These are phyloP conservation scores for Eucalyptus cloeziana DNA, from an alignment of 345 rosid species.

Conservation along the genomic window DNA sequence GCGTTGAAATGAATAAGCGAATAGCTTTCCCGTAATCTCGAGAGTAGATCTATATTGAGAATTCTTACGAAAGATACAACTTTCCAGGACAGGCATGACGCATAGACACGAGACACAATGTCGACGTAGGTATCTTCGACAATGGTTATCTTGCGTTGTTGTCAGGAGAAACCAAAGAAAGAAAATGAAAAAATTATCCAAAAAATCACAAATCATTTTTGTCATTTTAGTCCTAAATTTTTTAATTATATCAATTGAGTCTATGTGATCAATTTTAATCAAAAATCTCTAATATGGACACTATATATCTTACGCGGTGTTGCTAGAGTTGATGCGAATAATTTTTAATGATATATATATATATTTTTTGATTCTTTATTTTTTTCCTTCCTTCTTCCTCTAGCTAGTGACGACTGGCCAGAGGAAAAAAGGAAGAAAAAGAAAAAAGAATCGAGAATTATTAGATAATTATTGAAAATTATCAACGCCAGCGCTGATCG, in stretches of 20 bases:
- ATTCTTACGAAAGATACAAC: not conserved
- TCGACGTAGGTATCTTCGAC: not conserved
- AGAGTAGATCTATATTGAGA: not conserved
- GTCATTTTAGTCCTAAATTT: no score
- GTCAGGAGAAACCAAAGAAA: not conserved
- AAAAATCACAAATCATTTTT: no score
- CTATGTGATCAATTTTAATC: no score
- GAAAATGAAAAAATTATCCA: not conserved
- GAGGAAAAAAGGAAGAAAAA: no score
- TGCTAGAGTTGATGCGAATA: accelerated
- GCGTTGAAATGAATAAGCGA: not conserved
- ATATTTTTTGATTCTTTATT: no score
- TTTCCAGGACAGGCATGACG: not conserved
- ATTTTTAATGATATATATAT: no score
- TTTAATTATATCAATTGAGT: no score
- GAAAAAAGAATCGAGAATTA: accelerated
- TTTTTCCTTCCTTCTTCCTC: not conserved
- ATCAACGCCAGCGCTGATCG: accelerated
- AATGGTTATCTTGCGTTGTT: not conserved
- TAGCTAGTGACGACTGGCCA: not conserved
- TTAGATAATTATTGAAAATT: no score
- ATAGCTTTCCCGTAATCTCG: not conserved
- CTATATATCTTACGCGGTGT: accelerated
- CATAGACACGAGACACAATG: accelerated
- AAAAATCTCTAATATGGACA: accelerated